Evolutionary conservation across 345 rosid genomes (phyloP).

Genomic region (Boechera stricta): DNA sequence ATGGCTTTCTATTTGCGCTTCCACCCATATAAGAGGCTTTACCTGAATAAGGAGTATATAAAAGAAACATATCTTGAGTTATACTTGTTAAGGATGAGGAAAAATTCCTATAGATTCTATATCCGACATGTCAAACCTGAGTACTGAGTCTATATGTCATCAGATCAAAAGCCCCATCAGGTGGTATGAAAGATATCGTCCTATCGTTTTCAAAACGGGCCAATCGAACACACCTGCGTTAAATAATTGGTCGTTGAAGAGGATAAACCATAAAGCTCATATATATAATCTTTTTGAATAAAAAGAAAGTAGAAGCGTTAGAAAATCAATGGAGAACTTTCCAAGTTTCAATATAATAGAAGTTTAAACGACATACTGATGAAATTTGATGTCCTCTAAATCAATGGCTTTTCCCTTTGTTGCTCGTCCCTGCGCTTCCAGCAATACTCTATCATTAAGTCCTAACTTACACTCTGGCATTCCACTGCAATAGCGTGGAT

Average conservation of each 20-base stretch:
- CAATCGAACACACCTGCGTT: constrained; percentile 85
- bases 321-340: background rate
- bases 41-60: constrained; percentile 53
- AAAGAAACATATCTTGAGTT: background rate
- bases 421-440: constrained; percentile 96
- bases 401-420: constrained; percentile 97
- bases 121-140: constrained; percentile 60
- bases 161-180: constrained; percentile 97
- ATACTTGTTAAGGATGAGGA: background rate
- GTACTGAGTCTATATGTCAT: constrained; percentile 98
- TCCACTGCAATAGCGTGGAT: constrained; percentile 59
- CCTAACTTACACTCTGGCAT: constrained; percentile 99
- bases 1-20: constrained; percentile 89
- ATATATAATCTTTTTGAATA: background rate
- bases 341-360: background rate
- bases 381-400: constrained; percentile 96
- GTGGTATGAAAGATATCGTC: constrained; percentile 95
- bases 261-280: background rate
- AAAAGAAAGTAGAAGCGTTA: background rate
- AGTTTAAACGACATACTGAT: constrained; percentile 63
- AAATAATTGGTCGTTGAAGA: constrained; percentile 23
- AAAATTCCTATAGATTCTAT: background rate
- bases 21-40: constrained; percentile 95
- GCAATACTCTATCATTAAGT: constrained; percentile 84
- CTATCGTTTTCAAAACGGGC: constrained; percentile 97